Evolutionary conservation across 108 stramenopile species (phyloP).

Genomic region (Cyclotella baltica): DNA sequence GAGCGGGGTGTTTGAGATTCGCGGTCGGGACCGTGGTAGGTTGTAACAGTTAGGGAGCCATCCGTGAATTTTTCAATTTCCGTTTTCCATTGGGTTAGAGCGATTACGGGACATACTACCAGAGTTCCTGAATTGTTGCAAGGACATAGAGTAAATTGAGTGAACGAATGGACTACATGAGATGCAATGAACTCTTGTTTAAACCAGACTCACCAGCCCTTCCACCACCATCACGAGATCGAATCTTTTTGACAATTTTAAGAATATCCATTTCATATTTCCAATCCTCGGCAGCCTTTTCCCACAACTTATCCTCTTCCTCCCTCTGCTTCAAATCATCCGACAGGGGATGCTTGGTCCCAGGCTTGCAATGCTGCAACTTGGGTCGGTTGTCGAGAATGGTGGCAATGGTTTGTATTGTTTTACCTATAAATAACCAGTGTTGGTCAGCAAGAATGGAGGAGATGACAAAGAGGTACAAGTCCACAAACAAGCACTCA

Average conservation of each 20-base stretch:
- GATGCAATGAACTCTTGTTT: conserved; percentile 15
- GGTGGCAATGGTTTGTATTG: conserved; percentile 93
- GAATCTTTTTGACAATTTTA: conserved; percentile 67
- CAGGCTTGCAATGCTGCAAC: conserved; percentile 70
- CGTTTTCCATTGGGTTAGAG: conserved; percentile 94
- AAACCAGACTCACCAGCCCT: conserved; percentile 56
- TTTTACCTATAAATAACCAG: conserved; percentile 69
- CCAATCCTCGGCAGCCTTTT: conserved; percentile 62
- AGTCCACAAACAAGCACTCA: neutral
- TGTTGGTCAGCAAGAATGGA: neutral
- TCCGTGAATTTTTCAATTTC: conserved; percentile 96
- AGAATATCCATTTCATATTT: conserved; percentile 81
- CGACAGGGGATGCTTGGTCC: conserved; percentile 75
- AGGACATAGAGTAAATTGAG: neutral
- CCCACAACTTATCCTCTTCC: conserved; percentile 78
- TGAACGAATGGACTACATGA: neutral
- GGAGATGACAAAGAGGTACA: neutral
- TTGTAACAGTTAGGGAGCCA: conserved; percentile 79
- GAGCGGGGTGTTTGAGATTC: conserved; percentile 66
- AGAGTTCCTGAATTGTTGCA: conserved; percentile 62
- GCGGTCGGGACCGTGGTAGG: conserved; percentile 93
- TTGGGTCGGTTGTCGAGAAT: conserved; percentile 90
- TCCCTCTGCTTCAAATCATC: conserved; percentile 55
- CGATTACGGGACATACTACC: conserved; percentile 96
- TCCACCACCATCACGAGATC: conserved; percentile 43